phyloP scores from a whole-genome alignment of 2,329 filamentous ascomycete genomes.

The Delphinella strobiligena region DNA sequence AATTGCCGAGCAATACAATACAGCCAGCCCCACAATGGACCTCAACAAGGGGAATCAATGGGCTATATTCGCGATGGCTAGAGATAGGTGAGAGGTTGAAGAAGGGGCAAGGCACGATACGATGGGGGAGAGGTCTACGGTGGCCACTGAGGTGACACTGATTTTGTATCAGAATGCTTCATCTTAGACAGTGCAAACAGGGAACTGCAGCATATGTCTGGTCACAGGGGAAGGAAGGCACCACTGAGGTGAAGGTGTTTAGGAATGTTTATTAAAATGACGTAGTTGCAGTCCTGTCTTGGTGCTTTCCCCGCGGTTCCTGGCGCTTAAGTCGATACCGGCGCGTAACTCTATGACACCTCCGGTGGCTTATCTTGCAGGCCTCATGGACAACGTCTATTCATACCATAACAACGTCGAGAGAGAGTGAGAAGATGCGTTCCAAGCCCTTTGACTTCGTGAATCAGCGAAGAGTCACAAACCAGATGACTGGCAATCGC shows the following conservation, averaged over 20 bases:
- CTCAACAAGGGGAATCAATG: too few relatives aligned
- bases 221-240: neutral
- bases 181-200: neutral
- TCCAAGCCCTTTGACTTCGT: too few relatives aligned
- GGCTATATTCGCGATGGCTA: neutral
- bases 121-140: slow-evolving; percentile 67
- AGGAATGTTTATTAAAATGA: neutral
- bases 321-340: neutral
- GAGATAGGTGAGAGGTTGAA: neutral
- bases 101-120: slow-evolving; percentile 58
- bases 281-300: neutral
- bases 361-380: too few relatives aligned
- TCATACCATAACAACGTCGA: too few relatives aligned
- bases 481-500: neutral
- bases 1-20: too few relatives aligned
- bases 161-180: slow-evolving; percentile 1
- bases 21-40: too few relatives aligned
- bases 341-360: neutral
- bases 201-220: neutral
- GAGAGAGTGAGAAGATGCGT: too few relatives aligned
- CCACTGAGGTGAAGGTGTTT: neutral
- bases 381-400: too few relatives aligned
- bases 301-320: neutral
- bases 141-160: slow-evolving; percentile 35
- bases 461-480: neutral